Conservation (phyloP, 345 rosid genomes). For the Corymbia maculata region DNA sequence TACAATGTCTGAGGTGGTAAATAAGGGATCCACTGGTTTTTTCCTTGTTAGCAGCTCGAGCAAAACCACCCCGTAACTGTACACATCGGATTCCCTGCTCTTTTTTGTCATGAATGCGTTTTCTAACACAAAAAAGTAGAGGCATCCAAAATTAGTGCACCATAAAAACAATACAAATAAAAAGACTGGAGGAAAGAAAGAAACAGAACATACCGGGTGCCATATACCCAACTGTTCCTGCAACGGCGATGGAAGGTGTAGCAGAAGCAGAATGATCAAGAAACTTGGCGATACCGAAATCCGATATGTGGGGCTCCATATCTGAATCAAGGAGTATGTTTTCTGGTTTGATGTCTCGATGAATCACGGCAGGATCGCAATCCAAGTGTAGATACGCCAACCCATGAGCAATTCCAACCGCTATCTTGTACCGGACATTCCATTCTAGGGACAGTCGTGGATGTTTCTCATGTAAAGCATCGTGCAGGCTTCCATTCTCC, state of each 20-base stretch:
- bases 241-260: constrained; percentile 24
- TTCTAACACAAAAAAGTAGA: constrained; percentile 24
- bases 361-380: constrained; percentile 63
- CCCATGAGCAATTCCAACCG: constrained; percentile 64
- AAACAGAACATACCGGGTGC: constrained; percentile 52
- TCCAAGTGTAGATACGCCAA: constrained; percentile 77
- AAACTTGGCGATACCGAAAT: constrained; percentile 73
- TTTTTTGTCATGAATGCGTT: constrained; percentile 37
- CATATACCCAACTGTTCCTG: constrained; percentile 70
- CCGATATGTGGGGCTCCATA: constrained; percentile 74
- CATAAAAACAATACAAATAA: neutral
- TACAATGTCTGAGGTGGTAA: constrained; percentile 29
- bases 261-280: constrained; percentile 40
- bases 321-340: constrained; percentile 68
- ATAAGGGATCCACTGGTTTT: constrained; percentile 35
- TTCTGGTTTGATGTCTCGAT: constrained; percentile 73
- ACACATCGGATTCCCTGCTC: constrained; percentile 59
- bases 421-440: constrained; percentile 48
- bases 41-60: constrained; percentile 52
- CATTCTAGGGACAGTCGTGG: constrained; percentile 31
- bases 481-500: constrained; percentile 68
- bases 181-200: neutral
- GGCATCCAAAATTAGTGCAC: neutral
- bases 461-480: constrained; percentile 32
- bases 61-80: constrained; percentile 63